These are phyloP conservation scores for Ophiostoma sp. DNA, from an alignment of 2,329 filamentous ascomycete species.

Conservation along the genomic window DNA sequence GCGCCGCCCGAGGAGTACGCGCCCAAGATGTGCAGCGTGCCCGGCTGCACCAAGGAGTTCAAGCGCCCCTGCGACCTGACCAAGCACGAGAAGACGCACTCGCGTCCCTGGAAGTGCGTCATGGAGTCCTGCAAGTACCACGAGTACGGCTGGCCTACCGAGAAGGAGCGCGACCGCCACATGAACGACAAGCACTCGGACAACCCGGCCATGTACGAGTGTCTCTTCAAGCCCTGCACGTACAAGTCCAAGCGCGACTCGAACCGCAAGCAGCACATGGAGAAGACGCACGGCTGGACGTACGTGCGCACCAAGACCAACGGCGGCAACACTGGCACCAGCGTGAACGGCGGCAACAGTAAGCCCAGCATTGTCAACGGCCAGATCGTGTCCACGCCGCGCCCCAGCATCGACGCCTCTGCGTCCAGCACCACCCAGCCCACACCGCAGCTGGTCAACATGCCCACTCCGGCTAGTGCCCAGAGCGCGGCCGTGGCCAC, in stretches of 20 bases:
- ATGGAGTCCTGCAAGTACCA: slow-evolving; percentile 81
- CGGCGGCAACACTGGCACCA: slow-evolving; percentile 40
- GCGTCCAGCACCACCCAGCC: slow-evolving; percentile 44
- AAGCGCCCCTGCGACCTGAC: slow-evolving; percentile 95
- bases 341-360: slow-evolving; percentile 34
- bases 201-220: slow-evolving; percentile 75
- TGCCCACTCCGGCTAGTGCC: slow-evolving; percentile 59
- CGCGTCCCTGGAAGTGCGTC: slow-evolving; percentile 90
- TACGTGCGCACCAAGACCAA: slow-evolving; percentile 92
- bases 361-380: neutral
- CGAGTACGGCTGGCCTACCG: slow-evolving; percentile 86
- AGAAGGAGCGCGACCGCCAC: slow-evolving; percentile 95
- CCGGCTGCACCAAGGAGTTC: slow-evolving; percentile 82
- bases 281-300: slow-evolving; percentile 88
- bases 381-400: slow-evolving; percentile 17
- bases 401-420: slow-evolving; percentile 38
- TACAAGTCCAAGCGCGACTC: slow-evolving; percentile 95
- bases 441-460: slow-evolving; percentile 55
- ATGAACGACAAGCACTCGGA: slow-evolving; percentile 91
- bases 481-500: slow-evolving; percentile 52
- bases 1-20: slow-evolving; percentile 78
- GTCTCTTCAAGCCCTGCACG: slow-evolving; percentile 74
- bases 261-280: slow-evolving; percentile 98
- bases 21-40: slow-evolving; percentile 69
- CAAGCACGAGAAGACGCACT: slow-evolving; percentile 98